phyloP scores from a whole-genome alignment of 768 basidiomycete species.

The Lactifluus rugatus region DNA sequence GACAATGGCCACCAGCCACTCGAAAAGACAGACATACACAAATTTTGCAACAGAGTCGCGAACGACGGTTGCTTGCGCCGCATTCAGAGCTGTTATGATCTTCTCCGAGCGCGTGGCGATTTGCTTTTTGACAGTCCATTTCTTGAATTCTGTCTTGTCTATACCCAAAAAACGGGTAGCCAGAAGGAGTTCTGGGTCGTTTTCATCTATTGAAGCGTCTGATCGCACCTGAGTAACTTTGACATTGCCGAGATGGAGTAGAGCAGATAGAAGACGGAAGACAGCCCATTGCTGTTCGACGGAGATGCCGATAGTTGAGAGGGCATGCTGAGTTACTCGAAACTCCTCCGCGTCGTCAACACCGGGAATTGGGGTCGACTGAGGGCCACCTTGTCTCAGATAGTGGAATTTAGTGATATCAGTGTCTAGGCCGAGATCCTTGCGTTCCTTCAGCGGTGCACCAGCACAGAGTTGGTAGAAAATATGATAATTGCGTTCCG shows the following conservation, averaged over 20 bases:
- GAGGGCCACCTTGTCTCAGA: constrained; percentile 85
- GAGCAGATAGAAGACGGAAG: constrained; percentile 84
- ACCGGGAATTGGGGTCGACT: constrained; percentile 77
- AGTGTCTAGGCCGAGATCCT: constrained; percentile 83
- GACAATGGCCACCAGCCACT: constrained; percentile 95
- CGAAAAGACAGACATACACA: constrained; percentile 96
- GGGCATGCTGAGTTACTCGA: constrained; percentile 81
- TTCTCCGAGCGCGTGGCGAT: constrained; percentile 91
- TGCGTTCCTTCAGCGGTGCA: constrained; percentile 88
- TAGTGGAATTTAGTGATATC: constrained; percentile 86
- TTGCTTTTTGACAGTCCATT: constrained; percentile 98
- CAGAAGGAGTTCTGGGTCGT: constrained; percentile 67
- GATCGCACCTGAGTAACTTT: constrained; percentile 73
- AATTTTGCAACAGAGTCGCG: constrained; percentile 97
- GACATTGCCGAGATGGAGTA: constrained; percentile 97
- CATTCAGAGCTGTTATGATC: constrained; percentile 81
- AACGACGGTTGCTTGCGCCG: constrained; percentile 85
- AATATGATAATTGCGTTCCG: constrained; percentile 98
- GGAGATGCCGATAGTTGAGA: constrained; percentile 94
- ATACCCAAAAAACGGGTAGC: constrained; percentile 89
- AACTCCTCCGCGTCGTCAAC: constrained; percentile 98
- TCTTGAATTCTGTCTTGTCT: constrained; percentile 88
- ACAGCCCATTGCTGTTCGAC: constrained; percentile 99
- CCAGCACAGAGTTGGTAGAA: constrained; percentile 99
- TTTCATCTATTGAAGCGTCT: constrained; percentile 78